Conservation (phyloP, 2,329 filamentous ascomycete genomes). For the Penicillium palitans region DNA sequence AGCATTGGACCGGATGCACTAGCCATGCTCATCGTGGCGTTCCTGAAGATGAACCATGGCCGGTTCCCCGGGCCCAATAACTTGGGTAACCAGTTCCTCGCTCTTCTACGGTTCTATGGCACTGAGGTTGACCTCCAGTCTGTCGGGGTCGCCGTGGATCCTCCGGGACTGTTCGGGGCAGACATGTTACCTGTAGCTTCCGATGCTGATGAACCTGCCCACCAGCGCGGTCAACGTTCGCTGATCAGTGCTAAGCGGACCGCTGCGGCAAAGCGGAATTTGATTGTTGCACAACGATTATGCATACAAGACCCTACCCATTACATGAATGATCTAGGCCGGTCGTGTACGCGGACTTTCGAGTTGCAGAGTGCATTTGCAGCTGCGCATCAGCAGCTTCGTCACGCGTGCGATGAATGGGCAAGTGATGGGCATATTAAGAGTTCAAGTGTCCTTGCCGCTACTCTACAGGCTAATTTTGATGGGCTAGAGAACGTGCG, state of each 20-base stretch:
- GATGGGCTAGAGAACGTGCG: conserved; percentile 26
- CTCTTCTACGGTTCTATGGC: conserved; percentile 53
- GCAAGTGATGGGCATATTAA: conserved; percentile 6
- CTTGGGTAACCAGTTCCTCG: conserved; percentile 48
- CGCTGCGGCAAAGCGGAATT: conserved; percentile 36
- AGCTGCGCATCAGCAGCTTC: conserved; percentile 29
- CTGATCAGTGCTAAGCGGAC: conserved; percentile 38
- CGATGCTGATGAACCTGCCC: conserved; percentile 21
- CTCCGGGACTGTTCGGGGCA: conserved; percentile 45
- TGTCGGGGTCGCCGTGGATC: conserved; percentile 53
- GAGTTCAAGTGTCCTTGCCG: conserved; percentile 27
- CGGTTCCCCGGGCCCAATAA: conserved; percentile 31
- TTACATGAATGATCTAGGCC: conserved; percentile 58
- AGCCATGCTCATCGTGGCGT: conserved; percentile 59
- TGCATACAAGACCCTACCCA: conserved; percentile 62
- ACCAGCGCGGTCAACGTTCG: conserved; percentile 42
- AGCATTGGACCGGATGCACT: conserved; percentile 57
- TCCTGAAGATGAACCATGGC: conserved; percentile 48
- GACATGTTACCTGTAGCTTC: conserved; percentile 15
- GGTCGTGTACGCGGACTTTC: conserved; percentile 49
- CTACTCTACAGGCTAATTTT: conserved; percentile 34
- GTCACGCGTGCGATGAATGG: conserved; percentile 27
- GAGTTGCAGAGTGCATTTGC: conserved; percentile 51
- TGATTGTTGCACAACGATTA: conserved; percentile 41
- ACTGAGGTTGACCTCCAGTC: conserved; percentile 46